Percentiles rank a stretch among this genome's conserved stretches.
phyloP scores from a whole-genome alignment of 2,329 filamentous ascomycete genomes.

The Trichoderma sp. region DNA sequence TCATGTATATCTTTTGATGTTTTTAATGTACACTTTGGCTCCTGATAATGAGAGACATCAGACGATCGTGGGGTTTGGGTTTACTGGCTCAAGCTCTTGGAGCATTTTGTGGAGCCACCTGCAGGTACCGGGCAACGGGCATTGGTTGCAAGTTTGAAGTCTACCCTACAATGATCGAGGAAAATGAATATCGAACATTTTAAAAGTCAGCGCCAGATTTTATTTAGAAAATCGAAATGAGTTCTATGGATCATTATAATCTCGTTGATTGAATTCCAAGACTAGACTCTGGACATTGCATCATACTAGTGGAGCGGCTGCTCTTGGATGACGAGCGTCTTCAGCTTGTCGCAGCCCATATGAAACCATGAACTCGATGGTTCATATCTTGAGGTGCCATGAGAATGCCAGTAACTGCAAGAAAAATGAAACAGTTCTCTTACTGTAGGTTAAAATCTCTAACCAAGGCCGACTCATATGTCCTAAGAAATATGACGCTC shows the following conservation, averaged over 20 bases:
- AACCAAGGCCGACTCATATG: background rate
- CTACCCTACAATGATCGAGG: background rate
- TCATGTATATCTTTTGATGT: background rate
- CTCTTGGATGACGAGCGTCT: background rate
- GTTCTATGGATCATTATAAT: background rate
- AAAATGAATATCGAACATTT: background rate
- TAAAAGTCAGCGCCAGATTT: background rate
- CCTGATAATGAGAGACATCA: background rate
- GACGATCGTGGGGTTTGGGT: background rate
- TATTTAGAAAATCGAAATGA: background rate
- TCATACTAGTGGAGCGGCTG: background rate
- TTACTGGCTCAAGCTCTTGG: background rate
- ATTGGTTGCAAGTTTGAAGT: background rate
- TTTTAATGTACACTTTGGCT: background rate
- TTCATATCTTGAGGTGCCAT: background rate
- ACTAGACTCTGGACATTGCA: background rate
- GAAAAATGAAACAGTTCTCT: background rate
- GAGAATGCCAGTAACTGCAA: background rate
- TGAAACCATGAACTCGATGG: background rate
- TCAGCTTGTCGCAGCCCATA: background rate
- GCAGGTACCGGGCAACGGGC: background rate
- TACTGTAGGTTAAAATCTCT: background rate
- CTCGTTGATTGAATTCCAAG: background rate
- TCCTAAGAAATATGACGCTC: background rate
- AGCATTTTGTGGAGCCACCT: background rate